A percentile compares a stretch with the other conserved stretches of the same genome.
These are phyloP conservation scores for Cenchrus americanus DNA, from an alignment of 176 grass and related monocot genomes.

Conservation along the genomic window DNA sequence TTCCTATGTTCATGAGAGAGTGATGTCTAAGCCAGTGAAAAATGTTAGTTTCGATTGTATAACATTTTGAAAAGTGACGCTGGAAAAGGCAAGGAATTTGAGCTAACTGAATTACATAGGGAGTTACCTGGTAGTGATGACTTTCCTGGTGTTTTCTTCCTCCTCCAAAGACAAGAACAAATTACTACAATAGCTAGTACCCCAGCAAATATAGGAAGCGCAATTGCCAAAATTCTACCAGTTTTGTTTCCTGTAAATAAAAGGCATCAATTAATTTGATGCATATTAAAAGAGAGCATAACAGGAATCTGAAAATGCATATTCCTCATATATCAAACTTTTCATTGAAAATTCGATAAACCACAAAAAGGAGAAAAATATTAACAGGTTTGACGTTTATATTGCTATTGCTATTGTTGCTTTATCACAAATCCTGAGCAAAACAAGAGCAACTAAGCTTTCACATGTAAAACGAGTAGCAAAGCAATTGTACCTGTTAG, in stretches of 20 bases:
- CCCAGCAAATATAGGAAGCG: constrained; percentile 31
- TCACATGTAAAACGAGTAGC: background rate
- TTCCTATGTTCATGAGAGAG: background rate
- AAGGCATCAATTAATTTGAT: background rate
- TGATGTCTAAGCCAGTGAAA: background rate
- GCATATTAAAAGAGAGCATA: background rate
- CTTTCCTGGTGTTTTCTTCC: constrained; percentile 22
- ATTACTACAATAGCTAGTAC: constrained; percentile 32
- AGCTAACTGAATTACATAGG: background rate
- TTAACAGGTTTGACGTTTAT: background rate
- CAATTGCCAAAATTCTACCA: constrained; percentile 38
- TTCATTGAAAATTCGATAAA: background rate
- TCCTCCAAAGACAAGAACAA: constrained; percentile 31
- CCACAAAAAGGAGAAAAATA: background rate
- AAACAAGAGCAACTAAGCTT: background rate
- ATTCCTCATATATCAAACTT: background rate
- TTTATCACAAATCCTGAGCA: background rate
- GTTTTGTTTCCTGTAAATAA: constrained; percentile 19
- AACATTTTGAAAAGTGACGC: background rate
- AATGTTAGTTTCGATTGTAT: background rate
- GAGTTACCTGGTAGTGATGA: constrained; percentile 35
- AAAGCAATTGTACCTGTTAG: background rate
- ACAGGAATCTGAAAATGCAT: constrained; percentile 5
- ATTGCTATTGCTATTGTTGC: background rate
- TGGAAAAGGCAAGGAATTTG: background rate